Conservation (phyloP, 2,329 filamentous ascomycete species). For the Alternaria alternata region DNA sequence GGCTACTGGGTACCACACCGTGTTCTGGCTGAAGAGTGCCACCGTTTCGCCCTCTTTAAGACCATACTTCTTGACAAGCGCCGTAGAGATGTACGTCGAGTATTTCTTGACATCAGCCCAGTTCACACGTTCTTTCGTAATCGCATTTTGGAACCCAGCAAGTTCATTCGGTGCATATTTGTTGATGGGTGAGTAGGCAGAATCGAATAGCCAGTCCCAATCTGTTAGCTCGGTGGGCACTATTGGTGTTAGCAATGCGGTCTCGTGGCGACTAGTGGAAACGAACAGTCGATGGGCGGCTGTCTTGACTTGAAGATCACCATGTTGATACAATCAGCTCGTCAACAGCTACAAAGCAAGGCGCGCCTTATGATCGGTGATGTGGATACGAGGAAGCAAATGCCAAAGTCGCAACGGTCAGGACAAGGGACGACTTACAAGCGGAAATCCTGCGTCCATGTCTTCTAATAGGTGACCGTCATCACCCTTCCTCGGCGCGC, state of each 20-base stretch:
- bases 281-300: constrained; percentile 53
- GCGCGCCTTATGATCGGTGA: neutral
- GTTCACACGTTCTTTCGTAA: constrained; percentile 65
- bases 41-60: constrained; percentile 65
- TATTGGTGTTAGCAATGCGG: constrained; percentile 32
- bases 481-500: constrained; percentile 28
- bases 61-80: constrained; percentile 64
- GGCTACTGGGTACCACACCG: constrained; percentile 72
- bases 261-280: neutral
- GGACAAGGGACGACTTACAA: neutral
- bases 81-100: constrained; percentile 67
- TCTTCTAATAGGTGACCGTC: neutral
- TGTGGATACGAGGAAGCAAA: neutral
- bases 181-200: constrained; percentile 59
- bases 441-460: neutral
- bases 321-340: constrained; percentile 34
- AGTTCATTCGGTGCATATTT: constrained; percentile 53
- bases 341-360: neutral
- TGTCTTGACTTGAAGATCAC: constrained; percentile 54
- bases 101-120: constrained; percentile 66
- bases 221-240: constrained; percentile 64
- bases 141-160: constrained; percentile 65
- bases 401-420: neutral
- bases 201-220: constrained; percentile 70
- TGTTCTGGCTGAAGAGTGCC: constrained; percentile 69